These are phyloP conservation scores for Hydnum rufescens DNA, from an alignment of 768 basidiomycete genomes.

Conservation along the genomic window DNA sequence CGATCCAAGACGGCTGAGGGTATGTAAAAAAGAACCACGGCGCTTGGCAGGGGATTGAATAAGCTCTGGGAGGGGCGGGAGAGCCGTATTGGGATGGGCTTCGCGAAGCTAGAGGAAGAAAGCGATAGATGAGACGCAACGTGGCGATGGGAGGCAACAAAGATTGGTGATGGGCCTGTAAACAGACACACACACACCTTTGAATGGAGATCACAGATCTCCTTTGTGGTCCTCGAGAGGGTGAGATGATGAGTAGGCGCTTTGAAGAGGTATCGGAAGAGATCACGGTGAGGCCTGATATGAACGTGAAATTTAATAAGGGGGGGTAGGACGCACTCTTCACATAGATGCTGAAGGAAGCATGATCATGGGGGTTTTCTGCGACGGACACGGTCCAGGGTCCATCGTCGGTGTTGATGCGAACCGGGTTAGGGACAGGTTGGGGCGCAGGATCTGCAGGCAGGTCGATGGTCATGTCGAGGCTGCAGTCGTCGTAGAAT, in stretches of 20 bases:
- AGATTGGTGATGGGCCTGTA: background rate
- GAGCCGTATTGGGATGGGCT: slow-evolving; percentile 31
- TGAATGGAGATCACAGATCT: slow-evolving; percentile 62
- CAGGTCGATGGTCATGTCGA: slow-evolving; percentile 10
- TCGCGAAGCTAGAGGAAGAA: slow-evolving; percentile 31
- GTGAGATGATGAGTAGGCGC: slow-evolving; percentile 83
- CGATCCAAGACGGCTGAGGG: slow-evolving; percentile 23
- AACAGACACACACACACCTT: slow-evolving; percentile 21
- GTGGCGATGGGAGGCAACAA: background rate
- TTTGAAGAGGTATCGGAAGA: slow-evolving; percentile 16
- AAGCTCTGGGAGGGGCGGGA: slow-evolving; percentile 35
- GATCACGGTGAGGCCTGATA: slow-evolving; percentile 2
- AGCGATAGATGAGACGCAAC: background rate
- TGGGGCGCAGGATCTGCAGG: background rate
- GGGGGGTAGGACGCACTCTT: slow-evolving; percentile 46
- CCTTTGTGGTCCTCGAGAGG: slow-evolving; percentile 54
- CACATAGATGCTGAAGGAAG: slow-evolving; percentile 66
- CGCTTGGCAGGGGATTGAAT: slow-evolving; percentile 3
- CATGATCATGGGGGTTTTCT: slow-evolving; percentile 56
- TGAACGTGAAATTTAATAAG: background rate
- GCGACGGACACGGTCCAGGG: slow-evolving; percentile 81
- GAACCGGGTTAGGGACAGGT: background rate
- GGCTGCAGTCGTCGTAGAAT: background rate
- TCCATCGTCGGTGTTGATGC: slow-evolving; percentile 33
- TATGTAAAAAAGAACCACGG: slow-evolving; percentile 72